Conservation (phyloP, 441 rosid species). For the Euphorbia celastroides region DNA sequence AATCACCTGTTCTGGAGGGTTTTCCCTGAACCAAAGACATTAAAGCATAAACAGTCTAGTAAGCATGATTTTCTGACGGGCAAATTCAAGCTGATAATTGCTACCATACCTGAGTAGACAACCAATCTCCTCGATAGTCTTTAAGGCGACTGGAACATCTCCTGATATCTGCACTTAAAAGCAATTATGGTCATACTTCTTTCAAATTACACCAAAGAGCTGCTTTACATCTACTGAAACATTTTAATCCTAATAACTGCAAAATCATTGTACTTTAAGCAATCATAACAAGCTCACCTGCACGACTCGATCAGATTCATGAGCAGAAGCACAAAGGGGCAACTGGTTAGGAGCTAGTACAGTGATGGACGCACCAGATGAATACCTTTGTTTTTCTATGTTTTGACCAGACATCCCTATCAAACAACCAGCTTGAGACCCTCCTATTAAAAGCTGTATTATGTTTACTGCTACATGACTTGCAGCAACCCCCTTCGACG, state of each 20-base stretch:
- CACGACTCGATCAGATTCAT: constrained; percentile 60
- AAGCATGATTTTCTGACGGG: background rate
- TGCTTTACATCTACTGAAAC: background rate
- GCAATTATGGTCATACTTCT: background rate
- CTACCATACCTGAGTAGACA: constrained; percentile 43
- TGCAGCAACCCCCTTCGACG: constrained; percentile 27
- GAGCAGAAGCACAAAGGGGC: constrained; percentile 66
- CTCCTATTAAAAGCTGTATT: constrained; percentile 53
- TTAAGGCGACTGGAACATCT: constrained; percentile 46
- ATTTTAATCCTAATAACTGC: background rate
- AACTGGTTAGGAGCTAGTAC: constrained; percentile 59
- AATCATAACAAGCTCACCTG: constrained; percentile 31
- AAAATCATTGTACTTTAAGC: background rate
- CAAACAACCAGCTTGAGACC: constrained; percentile 54
- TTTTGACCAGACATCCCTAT: constrained; percentile 63
- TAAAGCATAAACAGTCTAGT: background rate
- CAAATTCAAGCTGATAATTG: background rate
- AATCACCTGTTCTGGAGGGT: constrained; percentile 59
- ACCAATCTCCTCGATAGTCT: constrained; percentile 54
- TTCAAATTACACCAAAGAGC: background rate
- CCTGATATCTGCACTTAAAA: constrained; percentile 42
- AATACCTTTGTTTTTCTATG: constrained; percentile 53
- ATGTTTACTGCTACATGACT: constrained; percentile 62
- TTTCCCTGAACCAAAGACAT: constrained; percentile 34
- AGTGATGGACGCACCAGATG: constrained; percentile 50